phyloP scores from a whole-genome alignment of 2,329 filamentous ascomycete species.

The Epichloe baconii region DNA sequence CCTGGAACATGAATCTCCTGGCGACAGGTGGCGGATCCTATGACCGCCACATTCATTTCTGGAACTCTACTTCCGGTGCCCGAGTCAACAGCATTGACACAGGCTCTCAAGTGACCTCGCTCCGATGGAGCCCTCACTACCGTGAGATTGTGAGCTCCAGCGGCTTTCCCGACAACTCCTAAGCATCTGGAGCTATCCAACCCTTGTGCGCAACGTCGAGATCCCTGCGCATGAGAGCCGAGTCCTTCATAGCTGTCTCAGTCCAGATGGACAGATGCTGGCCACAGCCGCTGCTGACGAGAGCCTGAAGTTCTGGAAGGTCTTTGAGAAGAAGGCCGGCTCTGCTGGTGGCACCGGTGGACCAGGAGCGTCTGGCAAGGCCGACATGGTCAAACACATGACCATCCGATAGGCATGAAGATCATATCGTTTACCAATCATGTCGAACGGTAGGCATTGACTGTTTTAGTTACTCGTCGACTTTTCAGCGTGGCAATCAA shows the following conservation, averaged over 20 bases:
- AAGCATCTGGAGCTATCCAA: slow-evolving; percentile 98
- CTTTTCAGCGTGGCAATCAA: slow-evolving; percentile 14
- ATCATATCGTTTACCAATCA: slow-evolving; percentile 9
- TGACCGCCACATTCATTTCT: slow-evolving; percentile 98
- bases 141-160: slow-evolving; percentile 96
- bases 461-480: slow-evolving; percentile 29
- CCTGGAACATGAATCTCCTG: slow-evolving; percentile 94
- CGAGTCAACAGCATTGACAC: slow-evolving; percentile 99
- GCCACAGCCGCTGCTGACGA: slow-evolving; percentile 94
- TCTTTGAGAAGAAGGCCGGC: slow-evolving; percentile 96
- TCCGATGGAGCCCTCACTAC: slow-evolving; percentile 94
- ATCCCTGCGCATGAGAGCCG: slow-evolving; percentile 95
- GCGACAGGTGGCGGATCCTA: slow-evolving; percentile 93
- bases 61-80: slow-evolving; percentile 96
- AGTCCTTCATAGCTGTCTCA: slow-evolving; percentile 91
- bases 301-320: slow-evolving; percentile 99
- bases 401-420: slow-evolving; percentile 58
- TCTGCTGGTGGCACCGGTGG: slow-evolving; percentile 49
- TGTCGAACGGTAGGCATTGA: slow-evolving; percentile 33
- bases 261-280: slow-evolving; percentile 94
- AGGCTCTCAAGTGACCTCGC: slow-evolving; percentile 89
- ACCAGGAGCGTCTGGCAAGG: slow-evolving; percentile 61
- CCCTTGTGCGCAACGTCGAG: slow-evolving; percentile 91
- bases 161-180: slow-evolving; percentile 99
- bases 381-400: slow-evolving; percentile 86